A percentile compares a stretch with the other conserved stretches of the same genome.
phyloP scores from a whole-genome alignment of 106 monocot genomes.

The Dendrobium officinale region DNA sequence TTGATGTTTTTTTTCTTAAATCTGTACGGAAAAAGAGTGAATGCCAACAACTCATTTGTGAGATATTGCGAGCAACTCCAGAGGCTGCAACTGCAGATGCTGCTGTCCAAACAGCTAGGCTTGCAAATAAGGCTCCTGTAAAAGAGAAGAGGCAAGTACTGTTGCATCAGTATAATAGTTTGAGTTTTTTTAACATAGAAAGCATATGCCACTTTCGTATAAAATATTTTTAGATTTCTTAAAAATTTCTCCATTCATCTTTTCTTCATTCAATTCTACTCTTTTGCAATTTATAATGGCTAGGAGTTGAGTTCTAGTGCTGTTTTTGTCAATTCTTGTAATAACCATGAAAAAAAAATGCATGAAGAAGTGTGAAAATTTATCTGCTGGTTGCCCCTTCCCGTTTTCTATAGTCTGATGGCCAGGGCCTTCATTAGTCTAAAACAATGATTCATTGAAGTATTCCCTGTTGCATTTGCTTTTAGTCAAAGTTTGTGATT shows the following conservation, averaged over 20 bases:
- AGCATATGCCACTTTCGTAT: not conserved
- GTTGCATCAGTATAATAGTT: not conserved
- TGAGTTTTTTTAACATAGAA: not conserved
- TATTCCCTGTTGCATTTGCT: not conserved
- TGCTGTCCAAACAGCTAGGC: constrained; percentile 92
- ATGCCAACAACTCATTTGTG: constrained; percentile 96
- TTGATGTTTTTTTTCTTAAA: constrained; percentile 7
- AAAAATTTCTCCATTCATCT: not conserved
- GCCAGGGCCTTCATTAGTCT: not conserved
- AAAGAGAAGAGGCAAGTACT: constrained; percentile 84
- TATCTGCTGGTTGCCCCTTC: not conserved
- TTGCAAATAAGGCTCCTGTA: constrained; percentile 75
- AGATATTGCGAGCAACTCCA: constrained; percentile 98
- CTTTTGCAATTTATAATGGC: not conserved
- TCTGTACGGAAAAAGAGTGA: constrained; percentile 69
- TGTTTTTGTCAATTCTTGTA: not conserved
- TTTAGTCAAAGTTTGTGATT: not conserved
- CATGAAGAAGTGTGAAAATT: not conserved
- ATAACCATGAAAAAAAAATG: not conserved
- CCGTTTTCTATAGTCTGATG: not conserved
- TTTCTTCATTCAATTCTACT: not conserved
- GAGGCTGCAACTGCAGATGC: constrained; percentile 99
- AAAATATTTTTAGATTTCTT: not conserved
- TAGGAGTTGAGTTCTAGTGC: not conserved
- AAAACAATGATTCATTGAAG: not conserved